phyloP scores from a whole-genome alignment of 352 stramenopile genomes.

The Pythium phragmiticola region DNA sequence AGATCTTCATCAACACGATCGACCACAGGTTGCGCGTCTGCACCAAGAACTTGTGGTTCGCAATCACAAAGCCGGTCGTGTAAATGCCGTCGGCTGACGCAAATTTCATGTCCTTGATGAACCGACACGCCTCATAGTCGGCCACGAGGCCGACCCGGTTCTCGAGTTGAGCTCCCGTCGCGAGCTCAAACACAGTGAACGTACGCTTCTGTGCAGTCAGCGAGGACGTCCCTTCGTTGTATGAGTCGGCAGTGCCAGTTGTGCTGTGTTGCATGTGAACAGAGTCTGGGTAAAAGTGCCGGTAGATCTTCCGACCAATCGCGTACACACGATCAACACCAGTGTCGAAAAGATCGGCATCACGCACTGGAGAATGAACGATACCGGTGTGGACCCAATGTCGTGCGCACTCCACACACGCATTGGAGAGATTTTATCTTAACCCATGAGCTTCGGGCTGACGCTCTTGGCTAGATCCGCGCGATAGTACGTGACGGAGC shows the following conservation, averaged over 20 bases:
- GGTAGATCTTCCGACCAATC: constrained; percentile 27
- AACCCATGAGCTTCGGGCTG: constrained; percentile 9
- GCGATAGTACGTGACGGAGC: constrained; percentile 10
- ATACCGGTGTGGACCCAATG: neutral
- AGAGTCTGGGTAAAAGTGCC: constrained; percentile 9
- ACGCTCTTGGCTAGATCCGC: constrained; percentile 17
- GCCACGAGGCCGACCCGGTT: constrained; percentile 26
- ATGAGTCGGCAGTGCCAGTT: neutral
- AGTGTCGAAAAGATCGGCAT: constrained; percentile 18
- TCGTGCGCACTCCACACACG: constrained; percentile 23
- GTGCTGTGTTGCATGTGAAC: neutral
- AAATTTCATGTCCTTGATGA: constrained; percentile 39
- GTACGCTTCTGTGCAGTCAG: constrained; percentile 18
- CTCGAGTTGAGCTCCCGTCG: constrained; percentile 27
- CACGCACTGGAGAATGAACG: constrained; percentile 19
- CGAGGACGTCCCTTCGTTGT: constrained; percentile 15
- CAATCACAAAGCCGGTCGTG: constrained; percentile 35
- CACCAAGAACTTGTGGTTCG: constrained; percentile 40
- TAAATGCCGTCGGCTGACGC: constrained; percentile 33
- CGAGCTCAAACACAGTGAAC: constrained; percentile 25
- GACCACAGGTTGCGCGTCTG: constrained; percentile 31
- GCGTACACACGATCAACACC: constrained; percentile 19
- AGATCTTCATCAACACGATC: constrained; percentile 39
- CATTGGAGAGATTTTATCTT: constrained; percentile 33
- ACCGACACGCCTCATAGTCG: constrained; percentile 32